Base-by-base conservation (phyloP, 345 rosid genomes). In the Adansonia digitata region DNA sequence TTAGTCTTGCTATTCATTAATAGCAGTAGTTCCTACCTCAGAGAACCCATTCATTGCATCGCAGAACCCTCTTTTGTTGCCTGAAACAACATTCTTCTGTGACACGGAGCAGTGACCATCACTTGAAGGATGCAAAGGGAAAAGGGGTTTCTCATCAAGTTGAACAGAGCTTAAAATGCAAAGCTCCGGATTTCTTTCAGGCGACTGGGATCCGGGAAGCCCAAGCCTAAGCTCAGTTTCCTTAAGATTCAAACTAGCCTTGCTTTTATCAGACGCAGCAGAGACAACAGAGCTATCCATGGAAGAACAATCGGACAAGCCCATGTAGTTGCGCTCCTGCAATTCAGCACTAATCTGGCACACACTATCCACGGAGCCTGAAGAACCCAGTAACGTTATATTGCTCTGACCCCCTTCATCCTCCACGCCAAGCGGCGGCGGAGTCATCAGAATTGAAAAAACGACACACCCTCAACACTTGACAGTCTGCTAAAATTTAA, bases 281-380 rank as follows among this genome's bases (percentile, higher is more conserved):
- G 87, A 86, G 68, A 82, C 85, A 3, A 82, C 87, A 62, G 89
- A 91, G 71, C 95, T 90, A 70, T 87, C 97, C 72, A 88, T 92
- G 22, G 95, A 90, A 46, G 98, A 91, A 72, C 90, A 91, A 71
- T 90, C 93, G 14, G 97, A 88, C 57, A 88, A 49, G 2, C 90
- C 89, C 57, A 93, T 84, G 80, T 93, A 93, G 81, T 90, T 91
- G 2, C 88, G 88, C 78, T 87, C 97, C 73, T 86, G n/a, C 18
- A 85, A 56, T 17, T 77, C 85, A 12, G 49, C 45, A 69, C 53
- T 67, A n/a, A 64, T 90, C 82, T 76, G 88, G 84, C 81, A 80
- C 15, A 78, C 69, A 63, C 84, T 82, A 2, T 79, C 85, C 46
- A 77, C 10, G 43, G 90, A 85, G 73, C 83, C 66, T 0, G 89